Percentiles rank a stretch among this genome's conserved stretches.
These are phyloP conservation scores for Exophiala mesophila DNA, from an alignment of 2,329 filamentous ascomycete species.

Conservation along the genomic window DNA sequence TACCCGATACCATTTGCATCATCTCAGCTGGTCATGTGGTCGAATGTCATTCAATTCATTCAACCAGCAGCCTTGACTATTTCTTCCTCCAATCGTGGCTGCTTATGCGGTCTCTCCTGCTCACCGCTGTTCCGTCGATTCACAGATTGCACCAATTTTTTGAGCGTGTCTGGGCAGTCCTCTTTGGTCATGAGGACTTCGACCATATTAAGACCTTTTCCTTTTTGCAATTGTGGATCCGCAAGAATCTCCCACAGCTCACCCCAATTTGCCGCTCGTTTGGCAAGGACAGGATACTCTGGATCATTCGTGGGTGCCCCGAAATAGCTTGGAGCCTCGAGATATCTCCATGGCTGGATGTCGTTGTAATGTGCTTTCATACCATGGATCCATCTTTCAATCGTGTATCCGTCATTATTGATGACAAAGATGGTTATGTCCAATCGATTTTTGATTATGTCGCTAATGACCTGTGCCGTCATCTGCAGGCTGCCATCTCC, in stretches of 20 bases:
- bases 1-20: no score
- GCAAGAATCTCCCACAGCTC: conserved; percentile 22
- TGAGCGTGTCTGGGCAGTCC: conserved; percentile 34
- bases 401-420: conserved; percentile 58
- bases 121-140: conserved; percentile 24
- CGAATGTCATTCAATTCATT: no score
- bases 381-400: conserved; percentile 56
- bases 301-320: conserved; percentile 24
- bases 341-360: conserved; percentile 49
- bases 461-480: conserved; percentile 62
- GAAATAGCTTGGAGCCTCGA: conserved; percentile 38
- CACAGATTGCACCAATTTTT: conserved; percentile 28
- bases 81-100: conserved; percentile 15
- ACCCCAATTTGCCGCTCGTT: conserved; percentile 23
- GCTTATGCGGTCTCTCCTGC: conserved; percentile 3
- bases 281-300: conserved; percentile 23
- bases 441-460: conserved; percentile 54
- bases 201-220: conserved; percentile 38
- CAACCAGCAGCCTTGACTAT: conserved; percentile 19
- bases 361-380: conserved; percentile 53
- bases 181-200: conserved; percentile 40
- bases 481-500: conserved; percentile 63
- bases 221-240: conserved; percentile 33
- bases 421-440: conserved; percentile 49
- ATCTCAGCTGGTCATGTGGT: no score